Conservation (phyloP, 768 basidiomycete genomes). For the Lactifluus echinatus region DNA sequence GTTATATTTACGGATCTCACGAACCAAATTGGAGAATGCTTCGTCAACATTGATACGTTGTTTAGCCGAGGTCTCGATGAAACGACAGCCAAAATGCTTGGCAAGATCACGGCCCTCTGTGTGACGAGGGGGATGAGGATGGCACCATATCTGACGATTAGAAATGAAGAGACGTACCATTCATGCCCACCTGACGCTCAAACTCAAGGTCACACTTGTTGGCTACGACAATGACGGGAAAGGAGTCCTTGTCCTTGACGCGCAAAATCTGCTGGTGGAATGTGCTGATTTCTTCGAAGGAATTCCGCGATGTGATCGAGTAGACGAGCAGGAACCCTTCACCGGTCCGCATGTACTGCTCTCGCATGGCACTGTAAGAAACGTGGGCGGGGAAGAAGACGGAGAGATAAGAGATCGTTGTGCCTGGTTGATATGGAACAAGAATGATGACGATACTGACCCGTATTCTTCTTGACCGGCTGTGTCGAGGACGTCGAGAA, state of each 20-base stretch:
- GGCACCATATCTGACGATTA: neutral
- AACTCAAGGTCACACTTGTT: constrained; percentile 97
- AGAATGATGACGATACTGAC: constrained; percentile 38
- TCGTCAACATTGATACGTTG: constrained; percentile 96
- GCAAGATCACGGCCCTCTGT: constrained; percentile 96
- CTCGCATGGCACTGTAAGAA: constrained; percentile 83
- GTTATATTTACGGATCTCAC: constrained; percentile 90
- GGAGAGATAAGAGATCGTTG: constrained; percentile 1
- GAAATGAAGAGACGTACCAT: constrained; percentile 47
- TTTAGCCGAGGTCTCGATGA: constrained; percentile 95
- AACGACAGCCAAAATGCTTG: constrained; percentile 88
- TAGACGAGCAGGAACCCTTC: constrained; percentile 98
- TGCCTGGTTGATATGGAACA: constrained; percentile 7
- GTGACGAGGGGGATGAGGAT: neutral
- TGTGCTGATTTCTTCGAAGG: constrained; percentile 93
- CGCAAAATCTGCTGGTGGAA: constrained; percentile 96
- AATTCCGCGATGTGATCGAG: constrained; percentile 95
- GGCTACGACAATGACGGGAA: constrained; percentile 95
- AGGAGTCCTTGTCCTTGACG: constrained; percentile 92
- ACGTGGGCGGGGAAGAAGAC: neutral
- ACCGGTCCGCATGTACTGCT: constrained; percentile 98
- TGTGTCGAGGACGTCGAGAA: constrained; percentile 94
- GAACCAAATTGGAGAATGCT: constrained; percentile 87
- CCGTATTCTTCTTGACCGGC: constrained; percentile 98
- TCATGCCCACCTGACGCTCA: constrained; percentile 93